Conservation (phyloP, 331 rosid species). For the Acacia concinna region DNA sequence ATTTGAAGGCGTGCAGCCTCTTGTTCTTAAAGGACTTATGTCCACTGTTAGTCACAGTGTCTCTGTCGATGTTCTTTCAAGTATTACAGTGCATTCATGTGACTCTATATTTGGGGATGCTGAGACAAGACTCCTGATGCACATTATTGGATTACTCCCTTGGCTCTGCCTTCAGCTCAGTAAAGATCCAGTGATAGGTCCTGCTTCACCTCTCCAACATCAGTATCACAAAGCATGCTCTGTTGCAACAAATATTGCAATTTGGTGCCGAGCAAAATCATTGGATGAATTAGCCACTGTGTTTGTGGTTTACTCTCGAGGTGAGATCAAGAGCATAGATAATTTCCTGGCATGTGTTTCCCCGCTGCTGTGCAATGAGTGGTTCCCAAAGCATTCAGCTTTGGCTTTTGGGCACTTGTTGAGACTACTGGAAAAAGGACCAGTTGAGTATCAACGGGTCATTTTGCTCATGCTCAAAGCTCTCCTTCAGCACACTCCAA, state of each 20-base stretch:
- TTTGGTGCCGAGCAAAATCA: constrained; percentile 93
- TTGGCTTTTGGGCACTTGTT: constrained; percentile 91
- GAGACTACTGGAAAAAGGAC: constrained; percentile 89
- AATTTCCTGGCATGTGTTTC: constrained; percentile 87
- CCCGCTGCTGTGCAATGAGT: constrained; percentile 81
- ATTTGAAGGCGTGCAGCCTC: constrained; percentile 99
- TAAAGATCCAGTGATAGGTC: constrained; percentile 74
- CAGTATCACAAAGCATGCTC: constrained; percentile 91
- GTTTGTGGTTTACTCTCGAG: constrained; percentile 79
- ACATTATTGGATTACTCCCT: constrained; percentile 93
- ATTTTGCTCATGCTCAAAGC: constrained; percentile 95
- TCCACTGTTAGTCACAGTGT: constrained; percentile 89
- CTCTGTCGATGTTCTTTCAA: constrained; percentile 88
- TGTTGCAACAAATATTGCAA: constrained; percentile 78
- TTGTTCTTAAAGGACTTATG: constrained; percentile 95
- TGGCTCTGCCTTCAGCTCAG: constrained; percentile 98
- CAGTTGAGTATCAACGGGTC: constrained; percentile 92
- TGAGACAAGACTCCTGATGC: constrained; percentile 95
- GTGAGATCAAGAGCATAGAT: constrained; percentile 77
- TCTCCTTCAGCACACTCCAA: constrained; percentile 95
- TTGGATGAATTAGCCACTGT: constrained; percentile 86
- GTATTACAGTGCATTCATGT: constrained; percentile 88
- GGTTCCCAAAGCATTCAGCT: constrained; percentile 96
- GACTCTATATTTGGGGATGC: constrained; percentile 93
- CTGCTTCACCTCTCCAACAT: constrained; percentile 82